Conservation (phyloP, 2,329 filamentous ascomycete species). For the Microdochium paspali region DNA sequence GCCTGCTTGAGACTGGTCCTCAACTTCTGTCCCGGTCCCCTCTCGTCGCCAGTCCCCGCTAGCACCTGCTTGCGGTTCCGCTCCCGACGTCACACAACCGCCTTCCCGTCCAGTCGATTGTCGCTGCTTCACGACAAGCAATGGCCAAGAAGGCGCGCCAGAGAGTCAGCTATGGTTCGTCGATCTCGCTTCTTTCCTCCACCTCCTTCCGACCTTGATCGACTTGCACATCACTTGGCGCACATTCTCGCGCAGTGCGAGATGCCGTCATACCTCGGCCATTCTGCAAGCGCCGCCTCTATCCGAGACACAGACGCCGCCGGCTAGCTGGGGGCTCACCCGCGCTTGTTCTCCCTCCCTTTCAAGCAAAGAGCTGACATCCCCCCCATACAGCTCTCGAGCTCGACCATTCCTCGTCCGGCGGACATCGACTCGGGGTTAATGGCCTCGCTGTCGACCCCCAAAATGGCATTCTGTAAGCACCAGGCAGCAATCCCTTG, state of each 20-base stretch:
- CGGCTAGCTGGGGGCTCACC: not conserved
- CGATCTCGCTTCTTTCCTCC: slow-evolving; percentile 4
- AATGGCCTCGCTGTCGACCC: slow-evolving; percentile 87
- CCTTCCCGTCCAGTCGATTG: not conserved
- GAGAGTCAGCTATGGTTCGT: slow-evolving; percentile 57
- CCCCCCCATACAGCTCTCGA: slow-evolving; percentile 38
- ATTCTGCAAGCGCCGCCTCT: not conserved
- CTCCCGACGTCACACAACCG: not conserved
- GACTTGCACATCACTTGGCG: not conserved
- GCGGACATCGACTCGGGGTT: slow-evolving; percentile 86
- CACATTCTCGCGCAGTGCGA: not conserved
- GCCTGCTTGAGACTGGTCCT: no score
- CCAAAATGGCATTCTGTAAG: slow-evolving; percentile 78
- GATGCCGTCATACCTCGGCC: not conserved
- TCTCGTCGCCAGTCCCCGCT: no score
- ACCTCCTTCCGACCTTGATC: slow-evolving; percentile 1
- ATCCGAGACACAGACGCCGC: not conserved
- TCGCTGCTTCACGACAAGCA: slow-evolving; percentile 10
- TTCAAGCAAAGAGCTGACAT: slow-evolving; percentile 9
- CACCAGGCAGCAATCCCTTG: slow-evolving; percentile 9
- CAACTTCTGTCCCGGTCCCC: no score
- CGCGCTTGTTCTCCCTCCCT: slow-evolving; percentile 1
- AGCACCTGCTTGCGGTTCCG: not conserved
- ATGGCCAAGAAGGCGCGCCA: slow-evolving; percentile 59
- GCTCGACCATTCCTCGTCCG: slow-evolving; percentile 47